Base-by-base conservation (phyloP, 2,329 filamentous ascomycete species). In the Parafenestella ontariensis region DNA sequence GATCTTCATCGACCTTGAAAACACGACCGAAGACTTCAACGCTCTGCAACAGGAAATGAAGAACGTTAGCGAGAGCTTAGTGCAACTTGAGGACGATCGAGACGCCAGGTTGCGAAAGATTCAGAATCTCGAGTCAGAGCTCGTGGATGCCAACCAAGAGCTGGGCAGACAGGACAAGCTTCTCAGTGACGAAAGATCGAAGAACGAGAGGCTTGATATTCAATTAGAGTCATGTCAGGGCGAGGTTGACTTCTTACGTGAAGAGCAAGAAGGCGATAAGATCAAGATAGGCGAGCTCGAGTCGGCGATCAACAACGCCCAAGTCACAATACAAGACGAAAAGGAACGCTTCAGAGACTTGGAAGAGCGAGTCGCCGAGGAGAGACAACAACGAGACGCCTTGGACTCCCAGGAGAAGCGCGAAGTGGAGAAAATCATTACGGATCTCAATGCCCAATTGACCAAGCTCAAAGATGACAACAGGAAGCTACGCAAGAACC, bases 191-290 rank as follows among this genome's bases (percentile, higher is more conserved):
- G 82, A 91, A 6, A 94, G 94, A 70, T 87, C 89, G 65, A 98
- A 98, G 81, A 89, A 90, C 43, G 90, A 96, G 68, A 87, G 93
- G 48, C 83, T 98, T 2, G 89, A 90, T 3, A 91, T 99, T 28
- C 93, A 98, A 71, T 89, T 94, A 61, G 95, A 99, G 76, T 96
- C 91, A 5, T 89, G 90, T 52, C 94, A 97, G 67, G 89, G 89
- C 54, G 95, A 99, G 75, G 96, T 98, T 76, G 88, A 91, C 1
- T 99, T 99, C 83, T 77, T 99, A 46, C 88, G 95, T 1, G 95
- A 99, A 72, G 95, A 99, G 79, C 95, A 99, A 76, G 95, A 99
- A 76, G 87, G 86, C 17, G 95, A 99, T 80, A 99, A 99, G 83
- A 96, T 99, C 73, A 93, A 92, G 77, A 98, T 99, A 68, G 92